Percentiles rank a stretch among this genome's conserved stretches.
phyloP scores from a whole-genome alignment of 2,329 filamentous ascomycete species.

The Aspergillus transmontanensis region DNA sequence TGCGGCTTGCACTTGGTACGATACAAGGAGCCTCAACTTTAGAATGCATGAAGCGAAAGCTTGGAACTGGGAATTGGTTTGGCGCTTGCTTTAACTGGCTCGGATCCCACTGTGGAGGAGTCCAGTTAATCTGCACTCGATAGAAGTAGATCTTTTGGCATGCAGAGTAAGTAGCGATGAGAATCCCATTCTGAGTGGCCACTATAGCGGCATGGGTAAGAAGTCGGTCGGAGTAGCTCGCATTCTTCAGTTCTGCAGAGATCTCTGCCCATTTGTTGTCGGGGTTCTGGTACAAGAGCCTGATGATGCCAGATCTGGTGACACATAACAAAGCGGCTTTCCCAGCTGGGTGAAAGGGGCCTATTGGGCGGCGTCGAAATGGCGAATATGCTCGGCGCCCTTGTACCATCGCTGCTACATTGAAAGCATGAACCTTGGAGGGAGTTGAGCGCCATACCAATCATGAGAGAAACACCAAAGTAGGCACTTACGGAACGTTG shows the following conservation, averaged over 20 bases:
- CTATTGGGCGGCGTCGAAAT: constrained; percentile 65
- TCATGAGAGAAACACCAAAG: constrained; percentile 1
- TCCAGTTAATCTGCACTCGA: constrained; percentile 75
- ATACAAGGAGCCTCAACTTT: constrained; percentile 40
- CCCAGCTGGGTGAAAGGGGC: constrained; percentile 67
- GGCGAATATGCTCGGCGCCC: constrained; percentile 70
- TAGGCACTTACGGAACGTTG: constrained; percentile 49
- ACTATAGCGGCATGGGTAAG: constrained; percentile 77
- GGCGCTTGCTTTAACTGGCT: constrained; percentile 32
- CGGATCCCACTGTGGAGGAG: constrained; percentile 58
- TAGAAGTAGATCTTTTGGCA: constrained; percentile 75
- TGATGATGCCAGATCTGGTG: constrained; percentile 72
- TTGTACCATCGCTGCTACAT: constrained; percentile 65
- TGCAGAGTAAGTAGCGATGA: constrained; percentile 48
- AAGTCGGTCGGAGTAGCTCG: constrained; percentile 71
- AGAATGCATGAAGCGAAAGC: constrained; percentile 40
- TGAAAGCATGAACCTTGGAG: constrained; percentile 44
- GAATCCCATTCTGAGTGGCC: constrained; percentile 65
- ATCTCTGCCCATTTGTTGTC: constrained; percentile 73
- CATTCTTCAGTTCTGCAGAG: constrained; percentile 71
- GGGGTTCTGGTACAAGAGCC: constrained; percentile 75
- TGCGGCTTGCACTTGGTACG: constrained; percentile 30
- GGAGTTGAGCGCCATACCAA: constrained; percentile 24
- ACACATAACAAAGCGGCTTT: constrained; percentile 78
- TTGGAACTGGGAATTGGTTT: constrained; percentile 36